These are phyloP conservation scores for Cyberlindnera nakhonratchasimensis DNA, from an alignment of 805 yeast species.

Conservation along the genomic window DNA sequence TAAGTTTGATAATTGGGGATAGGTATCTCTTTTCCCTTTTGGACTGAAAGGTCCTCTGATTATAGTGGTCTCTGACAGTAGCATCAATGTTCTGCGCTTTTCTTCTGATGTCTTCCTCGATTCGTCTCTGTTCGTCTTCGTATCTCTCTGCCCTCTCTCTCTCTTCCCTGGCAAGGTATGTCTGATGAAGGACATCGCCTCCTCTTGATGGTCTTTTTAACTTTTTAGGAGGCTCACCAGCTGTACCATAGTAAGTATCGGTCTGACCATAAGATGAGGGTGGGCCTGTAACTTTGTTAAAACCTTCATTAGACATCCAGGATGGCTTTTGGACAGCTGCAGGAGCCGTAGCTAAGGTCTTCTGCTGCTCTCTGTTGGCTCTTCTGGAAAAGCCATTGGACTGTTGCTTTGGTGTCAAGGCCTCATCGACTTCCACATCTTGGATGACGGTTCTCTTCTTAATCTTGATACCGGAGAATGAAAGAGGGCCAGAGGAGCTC, in stretches of 20 bases:
- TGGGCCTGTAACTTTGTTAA: not conserved
- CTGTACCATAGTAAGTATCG: constrained; percentile 4
- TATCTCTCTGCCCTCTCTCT: constrained; percentile 3
- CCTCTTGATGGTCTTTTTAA: constrained; percentile 21
- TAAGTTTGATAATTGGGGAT: constrained; percentile 80
- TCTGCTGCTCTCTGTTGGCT: constrained; percentile 1
- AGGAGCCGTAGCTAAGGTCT: not conserved
- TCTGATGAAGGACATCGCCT: constrained; percentile 8
- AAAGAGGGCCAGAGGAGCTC: not conserved
- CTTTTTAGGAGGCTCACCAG: constrained; percentile 11
- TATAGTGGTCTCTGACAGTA: constrained; percentile 79
- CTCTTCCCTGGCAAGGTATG: constrained; percentile 1
- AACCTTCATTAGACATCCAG: constrained; percentile 9
- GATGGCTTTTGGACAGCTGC: constrained; percentile 3
- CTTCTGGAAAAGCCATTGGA: constrained; percentile 13
- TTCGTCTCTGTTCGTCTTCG: constrained; percentile 4
- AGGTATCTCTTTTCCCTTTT: constrained; percentile 58
- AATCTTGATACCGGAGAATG: constrained; percentile 9
- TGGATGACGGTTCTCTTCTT: constrained; percentile 15
- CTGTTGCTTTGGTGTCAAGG: constrained; percentile 4
- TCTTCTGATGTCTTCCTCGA: constrained; percentile 9
- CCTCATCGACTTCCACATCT: not conserved
- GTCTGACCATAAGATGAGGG: not conserved
- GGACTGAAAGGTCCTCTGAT: constrained; percentile 72
- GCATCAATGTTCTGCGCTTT: constrained; percentile 41